Conservation (phyloP, 2,329 filamentous ascomycete genomes). For the Sporothrix variecibatus region DNA sequence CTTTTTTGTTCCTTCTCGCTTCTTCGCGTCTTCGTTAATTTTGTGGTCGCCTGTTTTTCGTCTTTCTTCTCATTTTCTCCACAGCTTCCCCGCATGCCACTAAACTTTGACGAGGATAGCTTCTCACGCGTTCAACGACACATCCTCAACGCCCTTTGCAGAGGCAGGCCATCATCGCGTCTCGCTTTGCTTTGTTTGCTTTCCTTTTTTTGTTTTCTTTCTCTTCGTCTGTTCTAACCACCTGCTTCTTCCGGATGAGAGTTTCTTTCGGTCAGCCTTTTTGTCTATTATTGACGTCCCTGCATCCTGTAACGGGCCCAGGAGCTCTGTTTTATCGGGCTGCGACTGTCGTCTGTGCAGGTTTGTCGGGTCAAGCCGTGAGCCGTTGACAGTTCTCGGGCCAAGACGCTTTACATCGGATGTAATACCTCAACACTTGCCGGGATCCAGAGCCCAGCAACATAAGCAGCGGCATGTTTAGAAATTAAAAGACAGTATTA, state of each 20-base stretch:
- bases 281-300: background rate
- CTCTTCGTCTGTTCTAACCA: background rate
- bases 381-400: background rate
- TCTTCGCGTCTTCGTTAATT: background rate
- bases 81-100: background rate
- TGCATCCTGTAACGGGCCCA: background rate
- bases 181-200: background rate
- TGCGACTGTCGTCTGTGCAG: background rate
- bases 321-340: background rate
- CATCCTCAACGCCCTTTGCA: background rate
- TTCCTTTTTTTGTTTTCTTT: background rate
- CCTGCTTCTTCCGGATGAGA: background rate
- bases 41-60: background rate
- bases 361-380: background rate
- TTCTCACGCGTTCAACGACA: background rate
- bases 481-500: background rate
- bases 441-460: background rate
- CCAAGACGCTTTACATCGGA: conserved; percentile 1
- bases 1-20: background rate
- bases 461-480: background rate
- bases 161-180: background rate
- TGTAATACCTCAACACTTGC: background rate
- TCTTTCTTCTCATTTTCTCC: background rate
- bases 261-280: background rate
- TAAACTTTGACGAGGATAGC: background rate